phyloP scores from a whole-genome alignment of 179 eudicot genomes.

The Nepenthes alata region DNA sequence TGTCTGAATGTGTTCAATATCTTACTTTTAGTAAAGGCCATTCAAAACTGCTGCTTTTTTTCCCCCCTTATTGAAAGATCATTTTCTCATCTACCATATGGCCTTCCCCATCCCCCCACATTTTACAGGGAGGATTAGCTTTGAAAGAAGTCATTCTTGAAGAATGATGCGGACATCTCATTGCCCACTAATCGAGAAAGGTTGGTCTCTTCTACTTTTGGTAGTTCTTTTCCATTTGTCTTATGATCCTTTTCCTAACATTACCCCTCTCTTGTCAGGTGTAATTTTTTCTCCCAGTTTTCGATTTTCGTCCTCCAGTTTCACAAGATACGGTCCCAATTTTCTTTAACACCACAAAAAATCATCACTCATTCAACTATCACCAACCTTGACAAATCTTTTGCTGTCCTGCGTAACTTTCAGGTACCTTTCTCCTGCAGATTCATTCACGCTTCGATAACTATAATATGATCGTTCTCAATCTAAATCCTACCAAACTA shows the following conservation, averaged over 20 bases:
- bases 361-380: too few relatives aligned
- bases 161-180: conserved; percentile 25
- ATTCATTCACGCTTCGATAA: too few relatives aligned
- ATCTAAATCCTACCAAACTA: background rate
- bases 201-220: conserved; percentile 10
- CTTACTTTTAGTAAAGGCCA: too few relatives aligned
- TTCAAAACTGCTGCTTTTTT: background rate
- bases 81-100: conserved; percentile 12
- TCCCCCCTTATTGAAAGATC: conserved; percentile 11
- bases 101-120: conserved; percentile 8
- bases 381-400: background rate
- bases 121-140: conserved; percentile 18
- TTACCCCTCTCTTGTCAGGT: conserved; percentile 16
- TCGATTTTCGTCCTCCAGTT: conserved; percentile 4
- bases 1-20: background rate
- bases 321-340: conserved; percentile 5
- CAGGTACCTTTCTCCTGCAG: background rate
- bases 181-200: conserved; percentile 24
- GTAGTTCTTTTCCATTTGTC: background rate
- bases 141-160: conserved; percentile 19
- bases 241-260: conserved; percentile 8
- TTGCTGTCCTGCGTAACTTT: background rate
- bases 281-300: conserved; percentile 16
- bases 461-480: too few relatives aligned
- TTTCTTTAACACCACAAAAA: background rate